A percentile compares a stretch with the other conserved stretches of the same genome.
phyloP scores from a whole-genome alignment of 768 basidiomycete species.

The Amanita jacksonii region DNA sequence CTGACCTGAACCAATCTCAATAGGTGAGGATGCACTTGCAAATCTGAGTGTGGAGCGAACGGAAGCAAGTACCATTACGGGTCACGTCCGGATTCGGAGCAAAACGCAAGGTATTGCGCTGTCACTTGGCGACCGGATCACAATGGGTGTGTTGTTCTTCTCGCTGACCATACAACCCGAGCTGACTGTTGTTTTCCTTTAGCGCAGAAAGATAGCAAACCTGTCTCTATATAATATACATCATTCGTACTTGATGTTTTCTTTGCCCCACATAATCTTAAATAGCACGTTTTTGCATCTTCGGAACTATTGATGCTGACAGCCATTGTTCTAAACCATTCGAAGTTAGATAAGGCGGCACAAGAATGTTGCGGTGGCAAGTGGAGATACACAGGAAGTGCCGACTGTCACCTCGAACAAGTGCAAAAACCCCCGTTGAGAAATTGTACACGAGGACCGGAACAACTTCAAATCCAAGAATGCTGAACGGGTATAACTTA shows the following conservation, averaged over 20 bases:
- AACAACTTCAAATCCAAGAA: background rate
- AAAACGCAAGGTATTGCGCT: slow-evolving; percentile 98
- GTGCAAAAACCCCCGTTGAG: background rate
- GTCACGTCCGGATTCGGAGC: slow-evolving; percentile 92
- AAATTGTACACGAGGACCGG: too few relatives aligned
- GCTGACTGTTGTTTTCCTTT: background rate
- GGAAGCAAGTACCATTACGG: slow-evolving; percentile 71
- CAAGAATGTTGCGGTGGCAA: background rate
- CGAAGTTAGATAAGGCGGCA: too few relatives aligned
- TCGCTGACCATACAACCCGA: background rate
- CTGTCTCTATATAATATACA: slow-evolving; percentile 22
- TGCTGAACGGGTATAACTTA: too few relatives aligned
- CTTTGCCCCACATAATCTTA: background rate
- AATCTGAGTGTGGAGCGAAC: slow-evolving; percentile 90
- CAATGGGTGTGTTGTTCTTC: slow-evolving; percentile 34
- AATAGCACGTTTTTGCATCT: background rate
- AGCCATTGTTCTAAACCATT: too few relatives aligned
- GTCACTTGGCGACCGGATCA: slow-evolving; percentile 87
- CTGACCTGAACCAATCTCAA: background rate
- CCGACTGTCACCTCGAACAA: background rate
- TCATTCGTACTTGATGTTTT: background rate
- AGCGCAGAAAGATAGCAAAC: slow-evolving; percentile 35
- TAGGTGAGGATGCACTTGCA: slow-evolving; percentile 93
- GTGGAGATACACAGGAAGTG: background rate
- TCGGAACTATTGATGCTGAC: background rate